phyloP scores from a whole-genome alignment of 768 basidiomycete species.

The Amanita rimosa region DNA sequence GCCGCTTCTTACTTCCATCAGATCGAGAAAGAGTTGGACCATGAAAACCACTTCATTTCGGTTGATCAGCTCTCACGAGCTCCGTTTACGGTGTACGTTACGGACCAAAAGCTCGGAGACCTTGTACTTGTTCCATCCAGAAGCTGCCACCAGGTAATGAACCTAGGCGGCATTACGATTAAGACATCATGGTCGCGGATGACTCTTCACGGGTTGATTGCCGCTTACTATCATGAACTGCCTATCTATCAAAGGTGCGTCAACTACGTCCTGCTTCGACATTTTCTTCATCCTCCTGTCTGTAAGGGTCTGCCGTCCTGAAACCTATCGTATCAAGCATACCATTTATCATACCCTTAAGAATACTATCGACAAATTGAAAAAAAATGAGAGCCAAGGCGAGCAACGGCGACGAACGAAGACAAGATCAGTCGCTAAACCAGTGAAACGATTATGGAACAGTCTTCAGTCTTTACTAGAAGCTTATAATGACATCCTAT shows the following conservation, averaged over 20 bases:
- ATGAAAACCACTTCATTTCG: constrained; percentile 58
- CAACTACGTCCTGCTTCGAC: background rate
- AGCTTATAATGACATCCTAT: constrained; percentile 41
- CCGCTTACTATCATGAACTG: constrained; percentile 61
- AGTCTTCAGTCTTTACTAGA: constrained; percentile 25
- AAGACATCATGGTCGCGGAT: constrained; percentile 86
- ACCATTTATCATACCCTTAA: constrained; percentile 47
- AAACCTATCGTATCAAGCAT: constrained; percentile 67
- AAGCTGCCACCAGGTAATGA: constrained; percentile 79
- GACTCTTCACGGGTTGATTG: constrained; percentile 49
- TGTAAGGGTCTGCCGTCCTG: constrained; percentile 64
- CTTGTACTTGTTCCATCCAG: constrained; percentile 72
- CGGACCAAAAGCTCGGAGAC: constrained; percentile 68
- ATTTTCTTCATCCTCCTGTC: background rate
- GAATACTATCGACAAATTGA: constrained; percentile 7
- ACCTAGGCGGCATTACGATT: constrained; percentile 68
- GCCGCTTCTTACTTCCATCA: constrained; percentile 50
- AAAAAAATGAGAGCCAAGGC: background rate
- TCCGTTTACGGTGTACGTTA: constrained; percentile 58
- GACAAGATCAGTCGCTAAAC: background rate
- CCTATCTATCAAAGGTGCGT: constrained; percentile 69
- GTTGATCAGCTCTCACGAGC: constrained; percentile 53
- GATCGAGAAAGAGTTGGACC: constrained; percentile 52
- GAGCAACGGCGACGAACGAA: background rate
- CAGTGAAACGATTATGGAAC: background rate